A percentile compares a stretch with the other conserved stretches of the same genome.
phyloP scores from a whole-genome alignment of 768 basidiomycete species.

The Serpula lacrymans region DNA sequence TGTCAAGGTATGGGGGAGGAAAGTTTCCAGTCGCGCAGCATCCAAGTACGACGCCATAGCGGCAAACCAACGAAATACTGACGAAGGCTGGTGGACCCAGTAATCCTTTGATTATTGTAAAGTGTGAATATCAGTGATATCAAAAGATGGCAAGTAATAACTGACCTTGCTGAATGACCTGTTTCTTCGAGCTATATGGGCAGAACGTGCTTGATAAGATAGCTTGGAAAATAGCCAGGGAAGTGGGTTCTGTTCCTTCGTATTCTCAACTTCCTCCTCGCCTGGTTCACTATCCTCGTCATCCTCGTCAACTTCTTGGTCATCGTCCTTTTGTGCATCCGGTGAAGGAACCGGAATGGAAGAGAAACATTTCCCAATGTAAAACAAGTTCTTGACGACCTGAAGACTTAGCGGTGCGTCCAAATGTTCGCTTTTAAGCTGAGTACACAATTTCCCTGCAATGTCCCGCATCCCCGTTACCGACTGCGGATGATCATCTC shows the following conservation, averaged over 20 bases:
- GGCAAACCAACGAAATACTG: conserved; percentile 89
- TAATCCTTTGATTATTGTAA: conserved; percentile 46
- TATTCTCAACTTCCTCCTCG: conserved; percentile 29
- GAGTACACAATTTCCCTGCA: conserved; percentile 67
- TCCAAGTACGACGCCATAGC: conserved; percentile 82
- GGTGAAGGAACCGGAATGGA: conserved; percentile 28
- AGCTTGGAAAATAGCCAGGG: conserved; percentile 94
- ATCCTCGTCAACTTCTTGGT: conserved; percentile 25
- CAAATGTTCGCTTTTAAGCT: conserved; percentile 80
- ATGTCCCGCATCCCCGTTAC: conserved; percentile 57
- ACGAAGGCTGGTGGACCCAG: conserved; percentile 80
- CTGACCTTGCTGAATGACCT: conserved; percentile 44
- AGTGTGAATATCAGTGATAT: conserved; percentile 3
- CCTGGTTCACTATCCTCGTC: conserved; percentile 22
- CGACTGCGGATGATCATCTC: conserved; percentile 47
- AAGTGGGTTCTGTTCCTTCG: conserved; percentile 47
- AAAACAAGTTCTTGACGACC: conserved; percentile 90
- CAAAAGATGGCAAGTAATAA: conserved; percentile 1
- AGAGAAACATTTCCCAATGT: conserved; percentile 83
- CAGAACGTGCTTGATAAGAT: conserved; percentile 80
- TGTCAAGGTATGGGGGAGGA: conserved; percentile 79
- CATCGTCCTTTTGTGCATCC: conserved; percentile 15
- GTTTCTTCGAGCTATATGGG: conserved; percentile 67
- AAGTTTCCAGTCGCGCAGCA: conserved; percentile 51
- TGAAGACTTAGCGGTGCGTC: conserved; percentile 75